Evolutionary conservation across 2,329 filamentous ascomycete genomes (phyloP), one percentile per base, ranked within the genome.

Genomic region (Fusarium guadeloupense): DNA sequence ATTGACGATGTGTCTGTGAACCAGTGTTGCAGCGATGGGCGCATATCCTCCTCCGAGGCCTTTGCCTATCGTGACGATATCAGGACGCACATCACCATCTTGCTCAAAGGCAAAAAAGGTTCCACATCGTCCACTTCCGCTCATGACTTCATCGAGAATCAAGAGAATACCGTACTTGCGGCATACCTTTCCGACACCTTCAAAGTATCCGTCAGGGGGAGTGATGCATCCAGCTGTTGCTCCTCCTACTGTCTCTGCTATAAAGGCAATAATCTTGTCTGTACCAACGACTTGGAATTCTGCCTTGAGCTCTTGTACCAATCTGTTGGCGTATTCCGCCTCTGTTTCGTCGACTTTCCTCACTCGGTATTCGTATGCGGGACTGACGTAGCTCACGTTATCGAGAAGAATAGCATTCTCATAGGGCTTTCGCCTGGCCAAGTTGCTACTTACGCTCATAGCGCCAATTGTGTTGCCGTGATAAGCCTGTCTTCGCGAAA

Each of bases 101-200:
- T 85, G 79, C 63, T 89, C 79, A 82, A 85, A 90, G 2, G 85
- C 84, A 74, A 90, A 83, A 62, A 88, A 73, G 5, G 77, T 81
- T 0, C 86, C 87, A 0, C 80, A 81, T 1, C 86, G 77, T 2
- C 87, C 87, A 73, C 83, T 83, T 3, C 88, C 88, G 41, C 84
- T 88, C 89, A 93, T 91, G 38, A 92, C 82, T 45, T 94, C 91
- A 68, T 95, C 92, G 0, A 94, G 76, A 39, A 94, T 88, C n/a
- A 95, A 78, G 0, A 95, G 81, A 0, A 88, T 86, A 1, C 89
- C 90, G 68, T 94, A 81, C 57, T 84, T 85, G 46, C 89, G 82
- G 71, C 91, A 95, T 2, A 95, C 78, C 3, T 78, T 76, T 67
- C 84, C 83, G 74, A 94, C 85, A 1, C 88, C 89, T 44, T 79